phyloP scores from a whole-genome alignment of 2,329 filamentous ascomycete species.

The Pseudogymnoascus sp. region DNA sequence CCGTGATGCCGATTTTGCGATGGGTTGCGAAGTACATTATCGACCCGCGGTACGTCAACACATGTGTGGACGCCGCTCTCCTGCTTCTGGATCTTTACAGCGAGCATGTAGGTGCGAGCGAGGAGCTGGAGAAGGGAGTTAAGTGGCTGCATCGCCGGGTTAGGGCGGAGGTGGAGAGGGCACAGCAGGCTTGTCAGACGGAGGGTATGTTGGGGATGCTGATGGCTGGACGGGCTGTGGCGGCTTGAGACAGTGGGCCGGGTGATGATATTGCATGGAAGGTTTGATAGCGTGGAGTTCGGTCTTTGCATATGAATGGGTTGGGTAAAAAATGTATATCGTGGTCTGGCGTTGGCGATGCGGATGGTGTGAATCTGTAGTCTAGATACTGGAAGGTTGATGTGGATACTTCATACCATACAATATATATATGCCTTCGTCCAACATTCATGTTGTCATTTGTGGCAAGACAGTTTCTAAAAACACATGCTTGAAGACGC shows the following conservation, averaged over 20 bases:
- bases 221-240: conserved; percentile 41
- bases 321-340: conserved; percentile 10
- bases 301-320: conserved; percentile 10
- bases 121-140: conserved; percentile 66
- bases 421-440: conserved; percentile 5
- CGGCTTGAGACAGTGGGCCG: background rate
- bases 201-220: conserved; percentile 83
- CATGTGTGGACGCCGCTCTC: conserved; percentile 79
- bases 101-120: conserved; percentile 67
- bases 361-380: conserved; percentile 6
- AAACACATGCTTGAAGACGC: too few species aligned
- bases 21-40: conserved; percentile 79
- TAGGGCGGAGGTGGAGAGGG: conserved; percentile 70
- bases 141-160: conserved; percentile 65
- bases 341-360: conserved; percentile 10
- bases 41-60: conserved; percentile 71
- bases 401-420: conserved; percentile 10
- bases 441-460: background rate
- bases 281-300: conserved; percentile 13
- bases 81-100: conserved; percentile 83
- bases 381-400: conserved; percentile 9
- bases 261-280: conserved; percentile 10
- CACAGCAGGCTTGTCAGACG: conserved; percentile 75
- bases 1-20: conserved; percentile 72
- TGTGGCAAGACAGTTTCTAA: too few species aligned